These are phyloP conservation scores for Camillea tinctor DNA, from an alignment of 2,329 filamentous ascomycete species.

Conservation along the genomic window DNA sequence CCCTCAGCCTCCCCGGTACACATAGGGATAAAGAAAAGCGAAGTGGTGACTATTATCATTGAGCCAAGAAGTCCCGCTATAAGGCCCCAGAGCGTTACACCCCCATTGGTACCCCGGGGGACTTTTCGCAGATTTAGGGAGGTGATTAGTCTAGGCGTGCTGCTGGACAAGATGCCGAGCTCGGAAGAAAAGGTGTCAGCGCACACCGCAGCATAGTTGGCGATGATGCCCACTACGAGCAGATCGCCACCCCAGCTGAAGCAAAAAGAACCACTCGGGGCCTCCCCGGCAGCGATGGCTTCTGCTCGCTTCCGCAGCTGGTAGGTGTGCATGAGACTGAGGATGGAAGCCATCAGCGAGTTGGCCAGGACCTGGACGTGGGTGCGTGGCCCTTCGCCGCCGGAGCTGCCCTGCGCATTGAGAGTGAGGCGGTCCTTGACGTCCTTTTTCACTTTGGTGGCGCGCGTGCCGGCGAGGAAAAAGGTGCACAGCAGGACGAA, in stretches of 20 bases:
- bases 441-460: constrained; percentile 86
- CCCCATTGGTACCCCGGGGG: constrained; percentile 89
- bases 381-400: constrained; percentile 79
- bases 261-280: constrained; percentile 45
- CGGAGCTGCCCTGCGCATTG: constrained; percentile 67
- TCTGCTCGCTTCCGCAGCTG: constrained; percentile 52
- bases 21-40: constrained; percentile 67
- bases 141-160: constrained; percentile 80
- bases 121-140: constrained; percentile 74
- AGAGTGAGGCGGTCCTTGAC: constrained; percentile 81
- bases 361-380: constrained; percentile 90
- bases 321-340: constrained; percentile 58
- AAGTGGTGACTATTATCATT: constrained; percentile 64
- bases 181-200: constrained; percentile 96
- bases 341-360: constrained; percentile 72
- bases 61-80: constrained; percentile 72
- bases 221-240: constrained; percentile 64
- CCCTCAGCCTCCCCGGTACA: constrained; percentile 49
- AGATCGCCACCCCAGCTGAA: constrained; percentile 62
- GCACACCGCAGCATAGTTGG: constrained; percentile 87
- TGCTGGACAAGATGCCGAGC: constrained; percentile 81
- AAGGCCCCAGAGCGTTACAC: constrained; percentile 75
- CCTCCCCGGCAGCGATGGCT: constrained; percentile 35
- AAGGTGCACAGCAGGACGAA: constrained; percentile 81
- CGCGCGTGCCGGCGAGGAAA: constrained; percentile 80